phyloP scores from a whole-genome alignment of 2,329 filamentous ascomycete species.

The Byssochlamys sp. region DNA sequence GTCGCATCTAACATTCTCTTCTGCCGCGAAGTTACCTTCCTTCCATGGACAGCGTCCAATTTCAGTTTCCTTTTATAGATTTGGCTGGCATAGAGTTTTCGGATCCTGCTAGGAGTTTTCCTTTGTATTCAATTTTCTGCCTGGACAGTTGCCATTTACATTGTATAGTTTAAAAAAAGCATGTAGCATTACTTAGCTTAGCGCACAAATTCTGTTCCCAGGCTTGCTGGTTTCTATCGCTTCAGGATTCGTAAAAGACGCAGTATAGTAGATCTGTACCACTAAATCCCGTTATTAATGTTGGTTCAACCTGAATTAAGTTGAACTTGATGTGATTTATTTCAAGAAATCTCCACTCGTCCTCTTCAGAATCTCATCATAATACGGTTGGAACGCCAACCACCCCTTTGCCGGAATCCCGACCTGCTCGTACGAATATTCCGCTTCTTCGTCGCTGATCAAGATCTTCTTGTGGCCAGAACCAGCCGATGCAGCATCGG shows the following conservation, averaged over 20 bases:
- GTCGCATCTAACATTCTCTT: not conserved
- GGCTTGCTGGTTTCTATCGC: no score
- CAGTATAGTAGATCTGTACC: no score
- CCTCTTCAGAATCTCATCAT: slow-evolving; percentile 45
- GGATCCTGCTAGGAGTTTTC: not conserved
- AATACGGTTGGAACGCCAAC: slow-evolving; percentile 46
- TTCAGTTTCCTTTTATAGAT: not conserved
- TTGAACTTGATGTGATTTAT: not conserved
- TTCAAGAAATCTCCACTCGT: slow-evolving; percentile 43
- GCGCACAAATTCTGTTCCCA: no score
- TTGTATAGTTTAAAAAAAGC: not conserved
- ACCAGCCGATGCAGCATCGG: slow-evolving; percentile 2
- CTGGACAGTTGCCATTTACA: not conserved
- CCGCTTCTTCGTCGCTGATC: slow-evolving; percentile 16
- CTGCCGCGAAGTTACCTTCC: not conserved
- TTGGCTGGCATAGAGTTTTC: not conserved
- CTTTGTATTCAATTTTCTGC: not conserved
- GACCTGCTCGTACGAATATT: slow-evolving; percentile 13
- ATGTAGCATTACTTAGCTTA: no score
- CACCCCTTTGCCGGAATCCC: slow-evolving; percentile 42
- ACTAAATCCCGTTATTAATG: no score
- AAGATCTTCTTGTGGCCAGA: slow-evolving; percentile 14
- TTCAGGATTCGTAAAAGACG: no score
- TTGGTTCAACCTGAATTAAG: no score
- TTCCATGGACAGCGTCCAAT: not conserved